Evolutionary conservation across 148 eudicot genomes (phyloP), one percentile per base, ranked within the genome.

Genomic region (Bassia scoparia): DNA sequence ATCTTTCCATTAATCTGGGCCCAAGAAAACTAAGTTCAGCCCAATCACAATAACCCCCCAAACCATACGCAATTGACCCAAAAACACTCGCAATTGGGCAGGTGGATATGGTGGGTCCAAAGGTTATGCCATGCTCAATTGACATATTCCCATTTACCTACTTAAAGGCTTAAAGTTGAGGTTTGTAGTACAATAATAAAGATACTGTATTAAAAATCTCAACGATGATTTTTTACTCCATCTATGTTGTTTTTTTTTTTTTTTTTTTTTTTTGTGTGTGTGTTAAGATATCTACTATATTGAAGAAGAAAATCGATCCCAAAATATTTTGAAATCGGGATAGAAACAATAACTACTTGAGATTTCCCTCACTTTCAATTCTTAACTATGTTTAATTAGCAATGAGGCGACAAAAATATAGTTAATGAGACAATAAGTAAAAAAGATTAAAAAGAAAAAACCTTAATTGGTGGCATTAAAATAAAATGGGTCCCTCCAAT

Each of bases 401-500:
- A 54, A 31, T 34, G 7, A 46, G 13, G 1, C 8, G 7, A 23
- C 35, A 4, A 63, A 63, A 55, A 6, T 29, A 10, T 14, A 58
- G 72, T 41, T 56, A 48, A 67, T 21, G 16, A 66, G 56, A 5
- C 54, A 38, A 55, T 67, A 41, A 37, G 43, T 74, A 52, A 56
- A 49, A 37, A 53, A 29, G 1, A 17, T 38, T 33, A 41, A 15
- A 13, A 29, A 41, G 7, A 24, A 71, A 56, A 20, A 38, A 16
- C 11, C 6, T 20, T 16, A 17, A 60, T 15, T 16, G 31, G 13
- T 20, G 5, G 38, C n/a, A 33, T 1, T 61, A 18, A 61, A 18
- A 34, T 58, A 14, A 17, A 20, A 49, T 30, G 24, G 76, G 61
- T 63, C 77, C 70, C 69, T 48, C 61, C 41, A 21, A 31, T 59